These are phyloP conservation scores for Argentina anserina DNA, from an alignment of 306 rosid genomes.

Conservation along the genomic window DNA sequence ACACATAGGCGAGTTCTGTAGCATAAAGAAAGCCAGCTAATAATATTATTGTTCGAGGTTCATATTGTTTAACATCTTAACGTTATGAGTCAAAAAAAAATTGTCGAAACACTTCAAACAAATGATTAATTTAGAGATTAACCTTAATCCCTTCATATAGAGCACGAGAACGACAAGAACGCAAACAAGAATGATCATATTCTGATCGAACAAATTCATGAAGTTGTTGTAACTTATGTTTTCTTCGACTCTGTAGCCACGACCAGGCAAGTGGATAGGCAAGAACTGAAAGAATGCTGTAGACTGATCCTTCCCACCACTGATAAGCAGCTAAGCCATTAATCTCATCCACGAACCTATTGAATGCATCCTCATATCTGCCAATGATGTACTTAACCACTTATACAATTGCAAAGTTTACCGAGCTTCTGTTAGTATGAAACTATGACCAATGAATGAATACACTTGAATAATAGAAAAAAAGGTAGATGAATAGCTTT, in stretches of 20 bases:
- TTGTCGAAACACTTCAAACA: not conserved
- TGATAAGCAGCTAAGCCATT: slow-evolving; percentile 41
- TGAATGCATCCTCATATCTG: slow-evolving; percentile 55
- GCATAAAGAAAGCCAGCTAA: not conserved
- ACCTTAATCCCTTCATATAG: slow-evolving; percentile 58
- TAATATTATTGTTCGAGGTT: not conserved
- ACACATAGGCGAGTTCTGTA: too few species aligned
- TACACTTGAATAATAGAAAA: not conserved
- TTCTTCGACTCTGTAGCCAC: slow-evolving; percentile 43
- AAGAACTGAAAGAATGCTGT: slow-evolving; percentile 38
- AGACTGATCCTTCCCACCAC: slow-evolving; percentile 59
- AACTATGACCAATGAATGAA: not conserved
- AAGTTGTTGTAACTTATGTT: slow-evolving; percentile 40
- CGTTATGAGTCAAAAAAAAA: not conserved
- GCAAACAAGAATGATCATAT: slow-evolving; percentile 52
- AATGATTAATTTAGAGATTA: not conserved
- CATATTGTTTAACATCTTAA: not conserved
- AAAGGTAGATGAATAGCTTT: not conserved
- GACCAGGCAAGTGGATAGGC: slow-evolving; percentile 51
- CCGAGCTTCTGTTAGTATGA: not conserved
- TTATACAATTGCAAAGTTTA: not conserved
- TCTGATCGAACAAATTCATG: slow-evolving; percentile 54
- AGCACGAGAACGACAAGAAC: slow-evolving; percentile 53
- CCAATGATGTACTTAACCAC: slow-evolving; percentile 17
- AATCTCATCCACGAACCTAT: slow-evolving; percentile 48